A percentile compares a stretch with the other conserved stretches of the same genome.
phyloP scores from a whole-genome alignment of 2,329 filamentous ascomycete genomes.

The Hypoxylon rubiginosum region DNA sequence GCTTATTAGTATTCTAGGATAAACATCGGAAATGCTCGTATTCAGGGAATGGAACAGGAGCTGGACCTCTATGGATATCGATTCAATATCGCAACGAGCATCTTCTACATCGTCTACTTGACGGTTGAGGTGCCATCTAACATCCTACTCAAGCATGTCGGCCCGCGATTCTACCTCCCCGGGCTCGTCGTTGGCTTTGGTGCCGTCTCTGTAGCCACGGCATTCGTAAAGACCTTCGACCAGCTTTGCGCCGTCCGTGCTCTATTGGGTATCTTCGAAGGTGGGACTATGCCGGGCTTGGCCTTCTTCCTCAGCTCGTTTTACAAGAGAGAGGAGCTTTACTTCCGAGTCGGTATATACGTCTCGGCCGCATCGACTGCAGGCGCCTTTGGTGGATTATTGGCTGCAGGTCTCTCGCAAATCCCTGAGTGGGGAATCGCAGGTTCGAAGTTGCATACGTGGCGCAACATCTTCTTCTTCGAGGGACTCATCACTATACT shows the following conservation, averaged over 20 bases:
- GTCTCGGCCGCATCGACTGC: constrained; percentile 68
- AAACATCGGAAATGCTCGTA: constrained; percentile 68
- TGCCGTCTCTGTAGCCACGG: constrained; percentile 65
- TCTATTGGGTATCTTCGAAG: constrained; percentile 68
- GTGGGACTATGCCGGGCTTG: constrained; percentile 70
- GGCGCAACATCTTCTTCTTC: constrained; percentile 74
- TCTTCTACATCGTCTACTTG: constrained; percentile 71
- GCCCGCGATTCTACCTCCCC: constrained; percentile 66
- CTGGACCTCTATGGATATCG: constrained; percentile 62
- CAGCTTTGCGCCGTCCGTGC: constrained; percentile 63
- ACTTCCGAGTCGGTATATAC: constrained; percentile 69
- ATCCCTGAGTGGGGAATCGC: constrained; percentile 66
- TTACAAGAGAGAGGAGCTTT: constrained; percentile 68
- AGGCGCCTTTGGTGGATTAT: constrained; percentile 69
- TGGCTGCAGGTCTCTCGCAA: constrained; percentile 64
- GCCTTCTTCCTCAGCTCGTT: constrained; percentile 69
- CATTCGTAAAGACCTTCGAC: constrained; percentile 64
- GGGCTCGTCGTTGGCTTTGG: constrained; percentile 69
- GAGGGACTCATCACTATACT: constrained; percentile 69
- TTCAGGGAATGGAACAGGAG: constrained; percentile 65
- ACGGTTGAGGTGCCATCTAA: constrained; percentile 69
- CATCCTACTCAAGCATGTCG: constrained; percentile 66
- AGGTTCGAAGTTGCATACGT: constrained; percentile 60
- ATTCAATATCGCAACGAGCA: constrained; percentile 70
- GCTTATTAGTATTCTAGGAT: constrained; percentile 48